Evolutionary conservation across 257 asterid genomes (phyloP).

Genomic region (Solanum chaucha): DNA sequence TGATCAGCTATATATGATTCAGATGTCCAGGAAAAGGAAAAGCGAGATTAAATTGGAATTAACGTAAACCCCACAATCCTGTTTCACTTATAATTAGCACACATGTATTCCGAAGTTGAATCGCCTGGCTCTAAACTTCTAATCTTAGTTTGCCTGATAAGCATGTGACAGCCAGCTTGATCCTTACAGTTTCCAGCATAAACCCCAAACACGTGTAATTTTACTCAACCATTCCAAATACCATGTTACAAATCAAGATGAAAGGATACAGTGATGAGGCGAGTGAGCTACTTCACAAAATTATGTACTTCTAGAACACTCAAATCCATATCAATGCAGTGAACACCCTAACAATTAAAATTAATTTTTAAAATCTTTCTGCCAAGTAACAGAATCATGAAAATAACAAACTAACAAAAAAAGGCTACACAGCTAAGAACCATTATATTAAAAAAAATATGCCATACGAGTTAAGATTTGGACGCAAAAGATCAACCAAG

Average conservation of each 20-base stretch:
- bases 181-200: background rate
- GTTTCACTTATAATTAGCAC: background rate
- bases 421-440: background rate
- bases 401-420: background rate
- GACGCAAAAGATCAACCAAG: background rate
- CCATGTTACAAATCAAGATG: background rate
- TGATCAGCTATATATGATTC: background rate
- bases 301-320: background rate
- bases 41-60: background rate
- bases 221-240: background rate
- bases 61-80: background rate
- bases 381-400: background rate
- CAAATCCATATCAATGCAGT: background rate
- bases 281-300: background rate
- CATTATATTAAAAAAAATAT: background rate
- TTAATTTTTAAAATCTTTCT: background rate
- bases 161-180: background rate
- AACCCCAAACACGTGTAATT: background rate
- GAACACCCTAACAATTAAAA: background rate
- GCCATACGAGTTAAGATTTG: background rate
- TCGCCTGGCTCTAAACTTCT: background rate
- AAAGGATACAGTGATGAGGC: background rate
- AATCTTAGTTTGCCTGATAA: background rate
- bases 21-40: background rate
- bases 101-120: background rate